Percentiles rank a stretch among this genome's conserved stretches.
Evolutionary conservation across 108 stramenopile genomes (phyloP).

Genomic region (Schizochytrium sp.): DNA sequence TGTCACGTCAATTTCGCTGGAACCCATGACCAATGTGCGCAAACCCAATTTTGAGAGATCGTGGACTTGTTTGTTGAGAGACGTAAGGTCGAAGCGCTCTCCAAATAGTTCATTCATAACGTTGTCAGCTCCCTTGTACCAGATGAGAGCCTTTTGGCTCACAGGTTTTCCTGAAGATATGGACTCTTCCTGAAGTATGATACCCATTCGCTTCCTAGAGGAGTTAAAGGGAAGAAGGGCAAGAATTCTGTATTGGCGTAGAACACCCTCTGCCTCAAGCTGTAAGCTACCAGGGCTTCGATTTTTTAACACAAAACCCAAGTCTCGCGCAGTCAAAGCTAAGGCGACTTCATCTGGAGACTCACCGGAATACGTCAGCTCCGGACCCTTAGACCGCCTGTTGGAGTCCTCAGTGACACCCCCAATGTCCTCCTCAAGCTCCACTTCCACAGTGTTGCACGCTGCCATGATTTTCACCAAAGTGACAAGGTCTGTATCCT

Average conservation of each 20-base stretch:
- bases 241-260: background rate
- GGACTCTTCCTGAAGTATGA: constrained; percentile 53
- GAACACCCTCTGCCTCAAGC: background rate
- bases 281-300: background rate
- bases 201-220: constrained; percentile 75
- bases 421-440: constrained; percentile 3
- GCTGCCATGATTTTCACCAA: constrained; percentile 79
- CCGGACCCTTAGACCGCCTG: background rate
- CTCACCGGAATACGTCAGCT: constrained; percentile 70
- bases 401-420: background rate
- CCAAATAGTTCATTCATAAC: constrained; percentile 65
- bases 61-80: background rate
- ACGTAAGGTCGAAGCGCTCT: background rate
- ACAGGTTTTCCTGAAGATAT: background rate
- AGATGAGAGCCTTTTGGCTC: constrained; percentile 59
- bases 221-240: constrained; percentile 55
- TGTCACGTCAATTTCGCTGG: constrained; percentile 80
- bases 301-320: background rate
- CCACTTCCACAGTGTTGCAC: constrained; percentile 71
- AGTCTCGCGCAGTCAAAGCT: background rate
- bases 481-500: background rate
- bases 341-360: constrained; percentile 61
- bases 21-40: constrained; percentile 90
- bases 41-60: constrained; percentile 86
- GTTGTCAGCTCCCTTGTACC: constrained; percentile 77